These are phyloP conservation scores for Daldinia decipiens DNA, from an alignment of 495 filamentous ascomycete genomes.

Conservation along the genomic window DNA sequence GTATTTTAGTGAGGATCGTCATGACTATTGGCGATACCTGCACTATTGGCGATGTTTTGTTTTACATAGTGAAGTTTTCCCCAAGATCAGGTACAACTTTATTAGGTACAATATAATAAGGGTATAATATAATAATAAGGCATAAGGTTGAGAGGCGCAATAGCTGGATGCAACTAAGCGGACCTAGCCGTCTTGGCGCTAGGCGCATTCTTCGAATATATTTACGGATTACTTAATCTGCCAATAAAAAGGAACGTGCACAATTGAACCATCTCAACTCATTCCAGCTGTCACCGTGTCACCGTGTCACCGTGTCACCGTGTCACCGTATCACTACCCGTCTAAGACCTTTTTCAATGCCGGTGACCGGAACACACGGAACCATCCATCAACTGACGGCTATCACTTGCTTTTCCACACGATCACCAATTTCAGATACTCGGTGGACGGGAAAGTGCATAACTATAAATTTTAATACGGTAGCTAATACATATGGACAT, in stretches of 20 bases:
- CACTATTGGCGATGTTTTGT: background rate
- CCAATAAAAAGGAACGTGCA: constrained; percentile 9
- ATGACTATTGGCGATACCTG: constrained; percentile 13
- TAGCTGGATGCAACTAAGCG: constrained; percentile 8
- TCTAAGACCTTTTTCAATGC: constrained; percentile 15
- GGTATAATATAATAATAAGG: no score
- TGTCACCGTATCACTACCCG: background rate
- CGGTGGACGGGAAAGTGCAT: background rate
- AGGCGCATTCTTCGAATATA: background rate
- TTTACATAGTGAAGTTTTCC: background rate
- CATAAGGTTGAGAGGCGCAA: constrained; percentile 10
- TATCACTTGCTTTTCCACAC: constrained; percentile 2
- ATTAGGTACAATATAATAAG: no score
- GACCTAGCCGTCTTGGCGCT: constrained; percentile 31
- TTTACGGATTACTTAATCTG: background rate
- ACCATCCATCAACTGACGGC: constrained; percentile 23
- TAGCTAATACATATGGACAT: no score
- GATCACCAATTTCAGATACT: background rate
- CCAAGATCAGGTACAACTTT: background rate
- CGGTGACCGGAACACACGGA: constrained; percentile 24
- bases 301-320: no score
- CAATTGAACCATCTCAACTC: constrained; percentile 3
- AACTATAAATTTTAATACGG: no score
- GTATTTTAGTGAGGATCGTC: constrained; percentile 18
- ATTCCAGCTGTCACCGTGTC: background rate